These are phyloP conservation scores for Globisporangium acanthophoron DNA, from an alignment of 352 stramenopile genomes.

Conservation along the genomic window DNA sequence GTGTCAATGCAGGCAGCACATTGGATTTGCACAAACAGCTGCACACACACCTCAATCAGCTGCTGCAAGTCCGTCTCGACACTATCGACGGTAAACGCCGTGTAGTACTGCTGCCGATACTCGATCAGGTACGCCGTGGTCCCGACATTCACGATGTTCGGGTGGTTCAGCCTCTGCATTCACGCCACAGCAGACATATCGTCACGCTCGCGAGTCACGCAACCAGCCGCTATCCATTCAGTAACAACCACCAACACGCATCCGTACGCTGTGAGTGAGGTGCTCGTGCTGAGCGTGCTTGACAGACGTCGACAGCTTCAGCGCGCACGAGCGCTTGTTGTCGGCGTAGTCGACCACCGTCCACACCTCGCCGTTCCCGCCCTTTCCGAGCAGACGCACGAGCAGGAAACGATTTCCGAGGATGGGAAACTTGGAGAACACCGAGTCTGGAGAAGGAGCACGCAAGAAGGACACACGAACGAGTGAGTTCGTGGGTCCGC, in stretches of 20 bases:
- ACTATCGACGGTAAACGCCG: conserved; percentile 68
- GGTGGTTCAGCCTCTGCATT: conserved; percentile 53
- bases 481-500: conserved; percentile 22
- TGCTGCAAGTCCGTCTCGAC: conserved; percentile 71
- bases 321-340: conserved; percentile 45
- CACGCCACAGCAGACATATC: background rate
- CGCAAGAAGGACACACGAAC: background rate
- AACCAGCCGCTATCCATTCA: background rate
- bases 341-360: conserved; percentile 74
- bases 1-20: background rate
- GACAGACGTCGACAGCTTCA: conserved; percentile 73
- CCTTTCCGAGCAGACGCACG: conserved; percentile 58
- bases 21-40: background rate
- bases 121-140: conserved; percentile 52
- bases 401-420: conserved; percentile 66
- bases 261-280: conserved; percentile 61
- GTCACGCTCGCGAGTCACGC: background rate
- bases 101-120: conserved; percentile 68
- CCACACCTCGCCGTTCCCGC: conserved; percentile 79
- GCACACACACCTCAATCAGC: conserved; percentile 46
- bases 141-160: conserved; percentile 62
- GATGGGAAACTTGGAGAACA: conserved; percentile 70
- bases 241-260: background rate
- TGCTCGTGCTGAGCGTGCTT: conserved; percentile 65
- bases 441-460: conserved; percentile 26